Evolutionary conservation across 2,329 filamentous ascomycete genomes (phyloP), one percentile per base, ranked within the genome.

Genomic region (Colletotrichum australisinense): DNA sequence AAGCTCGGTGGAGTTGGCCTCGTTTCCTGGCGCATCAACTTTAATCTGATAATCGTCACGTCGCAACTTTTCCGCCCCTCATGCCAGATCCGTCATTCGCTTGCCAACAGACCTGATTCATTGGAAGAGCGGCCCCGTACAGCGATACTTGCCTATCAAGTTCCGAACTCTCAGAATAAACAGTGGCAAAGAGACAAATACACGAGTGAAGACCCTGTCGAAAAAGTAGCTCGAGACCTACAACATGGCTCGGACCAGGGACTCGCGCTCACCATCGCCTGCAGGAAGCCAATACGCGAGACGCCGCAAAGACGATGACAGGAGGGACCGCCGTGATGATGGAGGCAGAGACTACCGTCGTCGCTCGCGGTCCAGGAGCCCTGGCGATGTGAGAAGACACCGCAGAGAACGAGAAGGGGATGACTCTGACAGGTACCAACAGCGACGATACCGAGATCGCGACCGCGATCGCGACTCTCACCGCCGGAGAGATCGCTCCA

Each of bases 211-310:
- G 67, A 65, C 55, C 55, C 60, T 70, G 70, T 60, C 59, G 63
- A 74, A 63, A 75, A 75, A 76, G 74, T 76, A 76, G 73, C 74
- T 74, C 81, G 81, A 83, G 81, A 81, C 80, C 80, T 68, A 69
- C 64, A 81, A 76, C 76, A 91, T 91, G 89, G 88, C 88, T 90
- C 89, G 89, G 85, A 89, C 86, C 85, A 90, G 87, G 88, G 88
- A 90, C 87, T 90, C 89, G 86, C 89, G 94, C 93, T 96, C 94
- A 95, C 94, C 94, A 94, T 95, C 93, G 92, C 93, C 93, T 92
- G 92, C 93, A 95, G 93, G 93, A 91, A 95, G 93, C 89, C 92
- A 93, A 82, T 89, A 90, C 84, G 91, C 92, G 81, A 92, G 91
- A 86, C 93, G 91, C 86, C 89, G 88, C 79, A 89, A 91, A 84